A percentile compares a stretch with the other conserved stretches of the same genome.
These are phyloP conservation scores for Pistacia atlantica DNA, from an alignment of 345 rosid genomes.

Conservation along the genomic window DNA sequence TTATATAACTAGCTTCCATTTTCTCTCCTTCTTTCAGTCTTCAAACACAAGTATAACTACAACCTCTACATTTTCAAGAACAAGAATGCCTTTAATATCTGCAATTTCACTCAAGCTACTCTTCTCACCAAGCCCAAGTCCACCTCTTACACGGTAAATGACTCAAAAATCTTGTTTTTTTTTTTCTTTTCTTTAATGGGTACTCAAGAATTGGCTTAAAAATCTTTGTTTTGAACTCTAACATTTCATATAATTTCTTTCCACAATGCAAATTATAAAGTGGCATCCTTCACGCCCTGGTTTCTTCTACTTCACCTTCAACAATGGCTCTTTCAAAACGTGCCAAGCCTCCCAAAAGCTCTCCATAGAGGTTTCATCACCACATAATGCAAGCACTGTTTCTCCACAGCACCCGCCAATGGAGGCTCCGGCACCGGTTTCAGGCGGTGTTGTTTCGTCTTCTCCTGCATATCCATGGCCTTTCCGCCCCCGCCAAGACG, in stretches of 20 bases:
- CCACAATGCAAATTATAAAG: conserved; percentile 29
- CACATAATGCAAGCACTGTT: conserved; percentile 18
- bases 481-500: conserved; percentile 60
- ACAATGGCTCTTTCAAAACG: conserved; percentile 59
- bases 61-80: conserved; percentile 84
- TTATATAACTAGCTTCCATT: background rate
- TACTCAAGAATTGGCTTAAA: conserved; percentile 3
- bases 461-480: conserved; percentile 90
- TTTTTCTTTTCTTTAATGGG: background rate
- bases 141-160: conserved; percentile 65
- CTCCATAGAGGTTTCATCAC: conserved; percentile 54
- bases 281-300: conserved; percentile 95
- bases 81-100: conserved; percentile 73
- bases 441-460: conserved; percentile 67
- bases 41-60: conserved; percentile 73
- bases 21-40: conserved; percentile 43
- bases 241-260: background rate
- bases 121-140: conserved; percentile 75
- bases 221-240: background rate
- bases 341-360: conserved; percentile 66
- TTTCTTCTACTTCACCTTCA: conserved; percentile 80
- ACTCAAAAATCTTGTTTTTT: conserved; percentile 6
- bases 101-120: conserved; percentile 77
- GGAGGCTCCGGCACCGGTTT: conserved; percentile 50
- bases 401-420: conserved; percentile 31